A percentile compares a stretch with the other conserved stretches of the same genome.
Conservation (phyloP, 345 rosid species). For the Arabidopsis suecica region DNA sequence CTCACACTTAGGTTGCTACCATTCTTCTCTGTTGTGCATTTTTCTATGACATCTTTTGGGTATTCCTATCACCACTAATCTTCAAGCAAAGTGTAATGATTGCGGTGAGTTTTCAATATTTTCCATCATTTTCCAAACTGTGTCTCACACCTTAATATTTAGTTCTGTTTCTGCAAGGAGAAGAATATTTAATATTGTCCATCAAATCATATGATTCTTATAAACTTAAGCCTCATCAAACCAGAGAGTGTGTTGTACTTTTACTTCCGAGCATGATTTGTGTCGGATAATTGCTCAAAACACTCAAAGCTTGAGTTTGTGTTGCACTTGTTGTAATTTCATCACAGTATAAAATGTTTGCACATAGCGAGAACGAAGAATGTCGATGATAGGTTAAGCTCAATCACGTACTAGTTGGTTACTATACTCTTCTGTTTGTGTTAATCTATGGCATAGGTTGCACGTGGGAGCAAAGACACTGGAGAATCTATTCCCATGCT, state of each 20-base stretch:
- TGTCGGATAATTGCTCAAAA: not conserved
- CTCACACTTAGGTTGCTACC: conserved; percentile 79
- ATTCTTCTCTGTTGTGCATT: conserved; percentile 94
- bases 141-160: not conserved
- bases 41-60: conserved; percentile 99
- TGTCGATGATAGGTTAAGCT: not conserved
- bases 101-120: conserved; percentile 61
- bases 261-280: not conserved
- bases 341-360: not conserved
- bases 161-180: conserved; percentile 11
- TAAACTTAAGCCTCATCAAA: not conserved
- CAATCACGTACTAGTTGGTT: not conserved
- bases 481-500: conserved; percentile 98
- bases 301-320: conserved; percentile 9
- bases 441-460: conserved; percentile 66
- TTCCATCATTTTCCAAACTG: not conserved
- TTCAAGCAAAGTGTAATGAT: conserved; percentile 98
- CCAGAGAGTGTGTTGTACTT: not conserved
- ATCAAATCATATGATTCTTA: not conserved
- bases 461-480: conserved; percentile 82
- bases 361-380: not conserved
- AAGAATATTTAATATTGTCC: not conserved
- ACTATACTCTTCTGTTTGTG: not conserved
- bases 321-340: not conserved
- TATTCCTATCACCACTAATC: conserved; percentile 86